Percentiles rank a stretch among this genome's conserved stretches.
These are phyloP conservation scores for Grammothele lineata DNA, from an alignment of 768 basidiomycete genomes.

Conservation along the genomic window DNA sequence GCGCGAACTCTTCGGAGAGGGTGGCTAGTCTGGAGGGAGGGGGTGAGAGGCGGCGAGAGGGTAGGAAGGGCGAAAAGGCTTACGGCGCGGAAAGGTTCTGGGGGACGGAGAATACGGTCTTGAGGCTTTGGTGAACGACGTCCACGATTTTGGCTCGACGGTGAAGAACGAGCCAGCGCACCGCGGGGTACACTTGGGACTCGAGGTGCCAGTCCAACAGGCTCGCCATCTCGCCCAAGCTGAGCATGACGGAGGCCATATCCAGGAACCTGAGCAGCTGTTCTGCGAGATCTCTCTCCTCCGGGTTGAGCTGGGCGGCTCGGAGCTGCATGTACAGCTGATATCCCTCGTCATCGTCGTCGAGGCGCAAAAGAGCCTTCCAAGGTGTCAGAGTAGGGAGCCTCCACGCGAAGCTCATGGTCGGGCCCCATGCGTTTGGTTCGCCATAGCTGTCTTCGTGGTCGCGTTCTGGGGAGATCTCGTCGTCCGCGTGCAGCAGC, in stretches of 20 bases:
- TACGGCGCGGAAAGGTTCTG: conserved; percentile 58
- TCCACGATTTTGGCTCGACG: conserved; percentile 88
- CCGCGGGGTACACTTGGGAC: conserved; percentile 82
- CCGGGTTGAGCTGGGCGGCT: conserved; percentile 54
- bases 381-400: conserved; percentile 78
- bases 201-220: conserved; percentile 82
- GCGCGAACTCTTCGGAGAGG: conserved; percentile 57
- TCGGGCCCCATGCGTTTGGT: conserved; percentile 54
- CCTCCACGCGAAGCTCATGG: conserved; percentile 68
- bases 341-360: conserved; percentile 47
- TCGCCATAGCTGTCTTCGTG: conserved; percentile 35
- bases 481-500: conserved; percentile 63
- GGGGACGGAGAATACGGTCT: conserved; percentile 78
- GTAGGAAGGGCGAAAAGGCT: conserved; percentile 25
- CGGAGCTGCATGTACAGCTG: conserved; percentile 59
- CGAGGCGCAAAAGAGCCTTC: conserved; percentile 84
- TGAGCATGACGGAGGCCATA: conserved; percentile 66
- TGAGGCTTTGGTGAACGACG: conserved; percentile 70
- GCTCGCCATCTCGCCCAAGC: conserved; percentile 75
- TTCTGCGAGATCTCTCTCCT: conserved; percentile 65
- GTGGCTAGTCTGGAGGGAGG: conserved; percentile 44
- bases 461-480: conserved; percentile 48
- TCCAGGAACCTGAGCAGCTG: conserved; percentile 74
- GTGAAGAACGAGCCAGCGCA: conserved; percentile 89
- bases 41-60: neutral